These are phyloP conservation scores for Arxiozyma slooffiae DNA, from an alignment of 1,139 yeast genomes.

Conservation along the genomic window DNA sequence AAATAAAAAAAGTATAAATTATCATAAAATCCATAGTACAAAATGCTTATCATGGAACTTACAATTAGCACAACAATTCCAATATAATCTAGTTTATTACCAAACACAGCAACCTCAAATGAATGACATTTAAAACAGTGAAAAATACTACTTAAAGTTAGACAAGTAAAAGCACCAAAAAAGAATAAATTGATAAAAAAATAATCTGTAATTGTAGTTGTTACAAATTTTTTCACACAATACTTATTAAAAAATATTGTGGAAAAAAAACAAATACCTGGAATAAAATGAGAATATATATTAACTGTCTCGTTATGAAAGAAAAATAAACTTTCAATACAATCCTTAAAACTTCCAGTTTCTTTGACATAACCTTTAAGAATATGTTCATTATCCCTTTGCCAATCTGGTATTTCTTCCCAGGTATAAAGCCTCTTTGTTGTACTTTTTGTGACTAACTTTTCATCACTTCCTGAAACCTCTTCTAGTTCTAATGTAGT, in stretches of 20 bases:
- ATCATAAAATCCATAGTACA: constrained; percentile 59
- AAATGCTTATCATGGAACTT: constrained; percentile 62
- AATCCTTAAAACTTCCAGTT: constrained; percentile 44
- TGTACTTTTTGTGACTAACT: not conserved
- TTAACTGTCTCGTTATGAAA: constrained; percentile 82
- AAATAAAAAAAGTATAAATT: constrained; percentile 33
- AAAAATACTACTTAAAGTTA: constrained; percentile 65
- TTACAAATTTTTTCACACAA: constrained; percentile 35
- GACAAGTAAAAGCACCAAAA: constrained; percentile 47
- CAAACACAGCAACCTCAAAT: constrained; percentile 45
- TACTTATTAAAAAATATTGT: constrained; percentile 23
- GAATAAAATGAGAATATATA: constrained; percentile 71
- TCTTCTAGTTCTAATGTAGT: not conserved
- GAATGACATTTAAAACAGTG: constrained; percentile 78
- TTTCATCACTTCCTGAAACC: not conserved
- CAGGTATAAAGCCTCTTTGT: constrained; percentile 6
- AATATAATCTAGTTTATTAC: constrained; percentile 76
- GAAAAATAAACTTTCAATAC: constrained; percentile 50
- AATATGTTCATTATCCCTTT: constrained; percentile 73
- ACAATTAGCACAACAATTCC: constrained; percentile 75
- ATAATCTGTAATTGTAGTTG: constrained; percentile 39
- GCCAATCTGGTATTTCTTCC: constrained; percentile 69
- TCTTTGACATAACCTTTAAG: constrained; percentile 65
- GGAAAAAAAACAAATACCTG: constrained; percentile 40
- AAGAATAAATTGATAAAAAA: constrained; percentile 38